Base-by-base conservation (phyloP, 1,284 basidiomycete species). In the Cryptococcus sp. region DNA sequence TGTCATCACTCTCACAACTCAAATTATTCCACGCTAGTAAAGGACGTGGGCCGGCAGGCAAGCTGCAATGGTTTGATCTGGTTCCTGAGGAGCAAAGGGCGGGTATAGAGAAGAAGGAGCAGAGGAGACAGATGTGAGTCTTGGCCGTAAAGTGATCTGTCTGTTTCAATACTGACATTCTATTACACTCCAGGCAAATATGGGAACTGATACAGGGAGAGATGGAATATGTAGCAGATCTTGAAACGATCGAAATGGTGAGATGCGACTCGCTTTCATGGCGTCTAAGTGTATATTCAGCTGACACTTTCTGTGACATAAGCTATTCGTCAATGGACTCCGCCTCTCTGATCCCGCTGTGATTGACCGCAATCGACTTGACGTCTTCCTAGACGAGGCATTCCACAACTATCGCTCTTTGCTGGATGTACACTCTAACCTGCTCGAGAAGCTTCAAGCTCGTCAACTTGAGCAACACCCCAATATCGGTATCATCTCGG, bases 191-290 rank as follows among this genome's bases (percentile, higher is more conserved):
- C 20, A 93, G 91, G 44, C 86, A 90, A 64, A 94, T 98, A 50
- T 95, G 94, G 69, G 95, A 99, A 78, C 80, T 98, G 49, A 95
- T 99, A 72, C 89, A 94, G 70, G 90, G 89, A 57, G 95, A 99
- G 79, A 94, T 95, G 87, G 86, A 87, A 52, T 98, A 97, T 74
- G 89, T 96, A 13, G 87, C 87, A 57, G 96, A 99, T 81, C 79
- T 99, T 26, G 89, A 94, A 71, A 88, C 89, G 54, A 88, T 98
- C 56, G 89, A 92, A 60, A 83, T 81, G 53, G 89, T 91, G 58
- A 52, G 85, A 76, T 17, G 17, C 29, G 3, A 5, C 7, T 16
- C 41, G 1, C 5, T 25, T 25, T 20, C n/a, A 5, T 29, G n/a
- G 5, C 16, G 23, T 43, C 19, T 4, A 34, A 20, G 25, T 5